phyloP scores from a whole-genome alignment of 371 early-diverging fungal species.

The Nematocida ironsii region DNA sequence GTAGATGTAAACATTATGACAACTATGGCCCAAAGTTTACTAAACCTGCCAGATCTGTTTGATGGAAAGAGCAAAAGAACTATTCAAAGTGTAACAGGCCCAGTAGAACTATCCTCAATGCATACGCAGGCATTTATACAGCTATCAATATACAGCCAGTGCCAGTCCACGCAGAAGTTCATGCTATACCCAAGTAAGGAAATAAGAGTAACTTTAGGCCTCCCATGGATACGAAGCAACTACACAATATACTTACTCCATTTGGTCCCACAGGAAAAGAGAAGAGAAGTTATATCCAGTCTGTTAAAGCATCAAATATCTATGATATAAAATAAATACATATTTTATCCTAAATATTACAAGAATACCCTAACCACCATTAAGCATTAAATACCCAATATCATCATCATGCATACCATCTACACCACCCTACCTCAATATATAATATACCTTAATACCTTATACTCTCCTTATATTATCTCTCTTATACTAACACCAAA shows the following conservation, averaged over 20 bases:
- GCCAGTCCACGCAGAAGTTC: background rate
- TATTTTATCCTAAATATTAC: no score
- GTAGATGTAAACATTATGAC: constrained; percentile 3
- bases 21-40: background rate
- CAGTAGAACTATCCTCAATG: background rate
- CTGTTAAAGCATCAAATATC: background rate
- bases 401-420: no score
- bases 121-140: background rate
- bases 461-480: no score
- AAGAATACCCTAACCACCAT: no score
- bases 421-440: no score
- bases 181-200: constrained; percentile 1
- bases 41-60: background rate
- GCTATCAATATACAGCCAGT: background rate
- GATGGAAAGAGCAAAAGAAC: background rate
- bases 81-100: background rate
- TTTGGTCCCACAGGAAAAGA: background rate
- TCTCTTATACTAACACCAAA: no score
- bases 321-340: background rate
- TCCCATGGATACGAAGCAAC: constrained; percentile 6
- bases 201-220: background rate
- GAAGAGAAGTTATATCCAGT: background rate
- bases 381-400: no score
- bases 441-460: no score
- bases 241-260: constrained; percentile 10